Base-by-base conservation (phyloP, 129 eudicot species). In the Helianthus tuberosus region DNA sequence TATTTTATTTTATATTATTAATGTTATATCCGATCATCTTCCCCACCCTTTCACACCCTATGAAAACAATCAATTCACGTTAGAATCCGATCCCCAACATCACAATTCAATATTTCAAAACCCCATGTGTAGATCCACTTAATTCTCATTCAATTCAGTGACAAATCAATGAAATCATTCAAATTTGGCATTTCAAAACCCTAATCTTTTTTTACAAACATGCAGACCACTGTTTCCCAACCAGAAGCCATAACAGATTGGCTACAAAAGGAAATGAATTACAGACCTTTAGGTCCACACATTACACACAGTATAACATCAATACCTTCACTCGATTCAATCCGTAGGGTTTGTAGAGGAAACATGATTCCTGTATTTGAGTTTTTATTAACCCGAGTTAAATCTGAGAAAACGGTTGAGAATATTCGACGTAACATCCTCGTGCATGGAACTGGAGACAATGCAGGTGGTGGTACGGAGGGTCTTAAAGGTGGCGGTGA, bases 331-430 rank as follows among this genome's bases (percentile, higher is more conserved):
- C 71, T 73, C 0, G 97, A 94, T 41, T 84, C 97, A 0, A 75
- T 94, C 27, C 91, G 94, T 6, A 84, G 86, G 77, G 77, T 94
- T 75, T 91, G 89, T 64, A 84, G 99, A 4, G 99, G 97, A 64
- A 94, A 91, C 64, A 93, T 93, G 98, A 90, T 93, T 48, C 98
- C 98, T 0, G 88, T 93, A n/a, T 90, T 89, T 89, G 73, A 75
- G 39, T 93, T 93, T 47, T 53, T 93, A 35, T 50, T 90, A 9
- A 85, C 74, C 44, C 76, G 96, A 74, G 94, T 94, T 66, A 94
- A 91, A 80, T 94, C 97, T 58, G 96, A 85, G 86, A 91, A 87
- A 68, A 94, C 96, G 7, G 97, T 88, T 7, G 87, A 83, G 44
- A 82, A 72, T 66, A 87, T 94, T 5, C 86, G 94, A 6, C 80